Conservation (phyloP, 139 green algal genomes). For the Auxenochlorella pyrenoidosa region DNA sequence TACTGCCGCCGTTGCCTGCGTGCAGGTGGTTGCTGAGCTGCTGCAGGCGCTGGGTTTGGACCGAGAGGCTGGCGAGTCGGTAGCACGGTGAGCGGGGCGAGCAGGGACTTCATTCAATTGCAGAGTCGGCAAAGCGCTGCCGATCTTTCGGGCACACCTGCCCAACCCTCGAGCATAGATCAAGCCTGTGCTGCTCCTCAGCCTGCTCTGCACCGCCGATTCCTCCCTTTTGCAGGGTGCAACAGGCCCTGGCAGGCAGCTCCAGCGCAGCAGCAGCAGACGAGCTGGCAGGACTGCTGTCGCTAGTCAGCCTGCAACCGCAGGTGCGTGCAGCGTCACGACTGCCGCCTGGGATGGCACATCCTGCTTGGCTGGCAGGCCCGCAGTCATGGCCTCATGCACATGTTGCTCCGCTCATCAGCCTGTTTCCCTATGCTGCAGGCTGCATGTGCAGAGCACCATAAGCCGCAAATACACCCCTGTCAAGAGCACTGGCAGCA, state of each 20-base stretch:
- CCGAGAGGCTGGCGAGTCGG: constrained; percentile 10
- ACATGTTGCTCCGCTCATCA: not conserved
- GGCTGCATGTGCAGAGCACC: not conserved
- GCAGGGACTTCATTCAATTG: too few relatives aligned
- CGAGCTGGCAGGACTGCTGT: constrained; percentile 33
- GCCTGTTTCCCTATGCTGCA: not conserved
- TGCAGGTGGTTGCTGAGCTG: not conserved
- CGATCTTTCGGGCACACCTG: not conserved
- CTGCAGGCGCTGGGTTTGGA: not conserved
- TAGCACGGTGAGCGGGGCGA: not conserved
- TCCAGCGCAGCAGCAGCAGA: not conserved
- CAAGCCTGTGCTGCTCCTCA: not conserved
- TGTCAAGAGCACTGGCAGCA: not conserved
- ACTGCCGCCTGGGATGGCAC: not conserved
- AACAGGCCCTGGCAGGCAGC: constrained; percentile 29
- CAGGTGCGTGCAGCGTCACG: not conserved
- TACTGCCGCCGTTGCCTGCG: too few relatives aligned
- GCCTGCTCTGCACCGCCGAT: not conserved
- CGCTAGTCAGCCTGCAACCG: constrained; percentile 16
- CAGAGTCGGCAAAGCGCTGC: too few relatives aligned
- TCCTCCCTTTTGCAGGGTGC: constrained; percentile 23
- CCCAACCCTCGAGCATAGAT: too few relatives aligned
- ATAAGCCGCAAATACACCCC: not conserved
- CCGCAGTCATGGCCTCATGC: not conserved
- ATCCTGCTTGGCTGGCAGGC: not conserved